Percentiles rank a stretch among this genome's conserved stretches.
Conservation (phyloP, 2,329 filamentous ascomycete species). For the Penicillium sp. region DNA sequence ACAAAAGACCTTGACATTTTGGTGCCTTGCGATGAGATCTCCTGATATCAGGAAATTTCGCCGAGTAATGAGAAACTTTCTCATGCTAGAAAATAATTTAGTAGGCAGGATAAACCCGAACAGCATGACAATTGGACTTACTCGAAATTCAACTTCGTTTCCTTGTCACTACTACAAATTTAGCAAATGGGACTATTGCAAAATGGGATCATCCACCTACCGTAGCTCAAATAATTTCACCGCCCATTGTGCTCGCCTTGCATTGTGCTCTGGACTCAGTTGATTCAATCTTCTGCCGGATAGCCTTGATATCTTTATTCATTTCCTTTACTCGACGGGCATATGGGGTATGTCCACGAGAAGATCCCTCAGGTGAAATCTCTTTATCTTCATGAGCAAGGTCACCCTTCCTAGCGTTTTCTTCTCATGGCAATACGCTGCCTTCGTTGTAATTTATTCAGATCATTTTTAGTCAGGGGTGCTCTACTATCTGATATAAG, state of each 20-base stretch:
- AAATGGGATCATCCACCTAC: neutral
- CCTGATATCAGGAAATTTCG: neutral
- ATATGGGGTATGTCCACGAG: neutral
- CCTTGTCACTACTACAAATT: neutral
- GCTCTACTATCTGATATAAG: too few relatives aligned
- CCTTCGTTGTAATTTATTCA: too few relatives aligned
- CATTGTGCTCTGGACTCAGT: too few relatives aligned
- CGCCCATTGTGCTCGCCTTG: too few relatives aligned
- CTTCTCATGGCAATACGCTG: too few relatives aligned
- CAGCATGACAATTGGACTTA: neutral
- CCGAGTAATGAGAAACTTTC: neutral
- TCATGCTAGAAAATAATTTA: neutral
- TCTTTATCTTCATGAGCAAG: too few relatives aligned
- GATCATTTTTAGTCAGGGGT: too few relatives aligned
- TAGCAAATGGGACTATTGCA: neutral
- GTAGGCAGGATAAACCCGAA: neutral
- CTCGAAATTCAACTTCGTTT: neutral
- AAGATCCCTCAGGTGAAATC: neutral
- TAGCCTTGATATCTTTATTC: too few relatives aligned
- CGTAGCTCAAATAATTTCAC: neutral
- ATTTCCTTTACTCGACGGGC: neutral
- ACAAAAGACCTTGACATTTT: slow-evolving; percentile 5
- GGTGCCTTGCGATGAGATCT: neutral
- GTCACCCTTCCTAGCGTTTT: too few relatives aligned
- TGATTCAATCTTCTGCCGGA: too few relatives aligned